Base-by-base conservation (phyloP, 495 filamentous ascomycete genomes). In the Neurospora intermedia region DNA sequence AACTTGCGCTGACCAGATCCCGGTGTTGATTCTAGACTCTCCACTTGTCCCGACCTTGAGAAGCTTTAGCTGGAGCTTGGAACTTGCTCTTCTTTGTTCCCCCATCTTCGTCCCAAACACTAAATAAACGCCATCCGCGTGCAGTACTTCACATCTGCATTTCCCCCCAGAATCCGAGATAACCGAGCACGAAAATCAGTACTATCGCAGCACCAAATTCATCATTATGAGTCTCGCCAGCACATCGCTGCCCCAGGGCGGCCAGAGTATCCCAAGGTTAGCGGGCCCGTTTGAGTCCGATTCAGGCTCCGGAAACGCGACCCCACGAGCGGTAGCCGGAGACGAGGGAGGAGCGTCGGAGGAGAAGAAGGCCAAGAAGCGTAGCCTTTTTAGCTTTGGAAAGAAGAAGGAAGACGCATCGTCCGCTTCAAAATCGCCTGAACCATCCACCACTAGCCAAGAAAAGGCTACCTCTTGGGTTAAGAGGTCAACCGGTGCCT, bases 341-440 rank as follows among this genome's bases (percentile, higher is more conserved):
- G 77, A 7, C 18, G 54, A 66, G 54, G 54, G 27, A 66, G 54
- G 54, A 9, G 54, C 54, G 6, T 66, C 77, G 43, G 78, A 83
- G 8, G 77, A 80, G 69, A 80, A 82, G 73, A 87, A 88, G 76
- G 73, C 76, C 43, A 86, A 86, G 78, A 88, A 84, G 78, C 81
- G 86, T 43, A 80, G 83, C 75, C 74, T 91, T 40, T 91, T 91
- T 76, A 87, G 88, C 13, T 86, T 92, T 71, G 90, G 89, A 66
- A 91, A 90, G 84, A 91, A 91, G 80, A 90, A 88, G 81, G 81
- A 81, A 71, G 85, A 88, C 23, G 81, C 86, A 43, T 77, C 81
- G 74, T 75, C 76, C 71, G 87, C 84, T 72, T 80, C 82, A 73
- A 74, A 80, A 31, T 70, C 81, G n/a, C 59, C 78, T 41, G 76